phyloP scores from a whole-genome alignment of 1,284 basidiomycete species.

The Hymenochaete sp. region DNA sequence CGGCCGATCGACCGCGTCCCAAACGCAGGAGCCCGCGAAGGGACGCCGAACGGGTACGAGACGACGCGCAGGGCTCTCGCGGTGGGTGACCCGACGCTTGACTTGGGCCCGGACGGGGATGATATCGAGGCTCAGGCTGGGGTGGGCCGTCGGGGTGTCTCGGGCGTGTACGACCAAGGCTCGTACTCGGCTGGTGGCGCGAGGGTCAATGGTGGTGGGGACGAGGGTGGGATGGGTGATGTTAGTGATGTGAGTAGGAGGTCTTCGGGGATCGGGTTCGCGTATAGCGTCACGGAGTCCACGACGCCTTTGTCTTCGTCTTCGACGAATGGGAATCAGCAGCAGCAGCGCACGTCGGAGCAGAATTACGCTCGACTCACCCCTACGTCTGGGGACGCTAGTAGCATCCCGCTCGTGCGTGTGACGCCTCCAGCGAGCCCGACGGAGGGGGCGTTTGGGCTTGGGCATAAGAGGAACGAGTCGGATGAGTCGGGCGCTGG shows the following conservation, averaged over 20 bases:
- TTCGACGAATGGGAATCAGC: too few relatives aligned
- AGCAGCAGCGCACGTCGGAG: too few relatives aligned
- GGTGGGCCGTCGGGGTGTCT: neutral
- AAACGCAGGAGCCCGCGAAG: conserved; percentile 54
- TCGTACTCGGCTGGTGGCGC: neutral
- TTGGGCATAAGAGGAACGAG: too few relatives aligned
- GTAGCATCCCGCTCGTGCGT: too few relatives aligned
- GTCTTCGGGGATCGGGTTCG: neutral
- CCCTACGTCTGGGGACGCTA: too few relatives aligned
- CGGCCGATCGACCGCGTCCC: conserved; percentile 63
- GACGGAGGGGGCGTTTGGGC: too few relatives aligned
- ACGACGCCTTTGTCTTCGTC: too few relatives aligned
- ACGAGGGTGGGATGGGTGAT: neutral
- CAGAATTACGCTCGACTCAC: too few relatives aligned
- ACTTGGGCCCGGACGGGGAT: neutral
- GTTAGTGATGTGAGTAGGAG: neutral
- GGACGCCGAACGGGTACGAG: conserved; percentile 56
- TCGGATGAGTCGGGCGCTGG: too few relatives aligned
- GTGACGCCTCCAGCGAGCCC: too few relatives aligned
- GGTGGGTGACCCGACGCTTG: conserved; percentile 15
- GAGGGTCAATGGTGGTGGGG: neutral
- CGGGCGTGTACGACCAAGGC: neutral
- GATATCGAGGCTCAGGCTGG: neutral
- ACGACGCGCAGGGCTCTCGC: conserved; percentile 47
- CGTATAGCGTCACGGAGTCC: too few relatives aligned